These are phyloP conservation scores for Periconia macrospinosa DNA, from an alignment of 2,329 filamentous ascomycete species.

Conservation along the genomic window DNA sequence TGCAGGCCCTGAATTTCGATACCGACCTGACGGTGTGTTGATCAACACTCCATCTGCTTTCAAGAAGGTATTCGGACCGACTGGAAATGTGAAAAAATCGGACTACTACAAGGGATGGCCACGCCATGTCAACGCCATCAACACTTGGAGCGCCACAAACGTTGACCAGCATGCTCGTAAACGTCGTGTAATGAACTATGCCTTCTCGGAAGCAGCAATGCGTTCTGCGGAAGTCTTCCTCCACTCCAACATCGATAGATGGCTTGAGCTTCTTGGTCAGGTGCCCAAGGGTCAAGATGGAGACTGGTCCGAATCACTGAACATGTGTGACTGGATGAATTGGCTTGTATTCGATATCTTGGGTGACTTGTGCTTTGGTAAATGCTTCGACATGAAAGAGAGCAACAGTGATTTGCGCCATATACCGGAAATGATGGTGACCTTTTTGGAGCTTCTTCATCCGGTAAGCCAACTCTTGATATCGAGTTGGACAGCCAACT, in stretches of 20 bases:
- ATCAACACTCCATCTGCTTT: conserved; percentile 65
- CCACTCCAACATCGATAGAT: conserved; percentile 24
- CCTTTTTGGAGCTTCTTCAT: conserved; percentile 19
- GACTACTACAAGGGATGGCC: conserved; percentile 48
- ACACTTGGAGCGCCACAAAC: conserved; percentile 38
- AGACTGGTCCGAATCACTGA: conserved; percentile 14
- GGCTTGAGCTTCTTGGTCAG: conserved; percentile 21
- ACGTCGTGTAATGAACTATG: conserved; percentile 44
- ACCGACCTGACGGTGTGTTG: conserved; percentile 72
- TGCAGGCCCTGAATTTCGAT: conserved; percentile 54
- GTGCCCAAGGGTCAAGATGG: conserved; percentile 8
- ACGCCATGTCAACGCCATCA: conserved; percentile 36
- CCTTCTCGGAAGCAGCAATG: conserved; percentile 46
- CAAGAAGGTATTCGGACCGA: conserved; percentile 49
- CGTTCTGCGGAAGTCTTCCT: conserved; percentile 45
- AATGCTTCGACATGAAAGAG: conserved; percentile 24
- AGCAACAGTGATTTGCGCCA: conserved; percentile 21
- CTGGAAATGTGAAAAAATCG: conserved; percentile 49
- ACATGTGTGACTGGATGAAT: conserved; percentile 24
- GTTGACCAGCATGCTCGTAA: conserved; percentile 40
- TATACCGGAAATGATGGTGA: conserved; percentile 21
- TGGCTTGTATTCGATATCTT: conserved; percentile 52
- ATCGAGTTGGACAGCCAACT: not conserved
- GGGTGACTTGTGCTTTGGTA: conserved; percentile 45
- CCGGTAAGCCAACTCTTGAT: conserved; percentile 11